These are phyloP conservation scores for Fusarium illudens DNA, from an alignment of 2,329 filamentous ascomycete genomes.

Conservation along the genomic window DNA sequence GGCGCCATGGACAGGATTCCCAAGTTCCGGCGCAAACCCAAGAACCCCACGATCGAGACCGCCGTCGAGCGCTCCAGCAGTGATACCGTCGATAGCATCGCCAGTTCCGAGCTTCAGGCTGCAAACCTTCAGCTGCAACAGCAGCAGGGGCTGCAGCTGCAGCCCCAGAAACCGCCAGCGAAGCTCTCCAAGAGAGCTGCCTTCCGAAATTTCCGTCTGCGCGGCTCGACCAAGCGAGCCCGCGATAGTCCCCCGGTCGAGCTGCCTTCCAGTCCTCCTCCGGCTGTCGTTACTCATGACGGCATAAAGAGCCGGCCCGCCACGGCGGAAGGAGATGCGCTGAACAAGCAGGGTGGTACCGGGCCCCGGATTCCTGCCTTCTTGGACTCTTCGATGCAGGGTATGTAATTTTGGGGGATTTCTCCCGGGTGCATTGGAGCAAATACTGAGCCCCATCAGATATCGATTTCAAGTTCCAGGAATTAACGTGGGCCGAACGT, in stretches of 20 bases:
- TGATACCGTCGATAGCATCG: slow-evolving; percentile 41
- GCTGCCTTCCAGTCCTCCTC: slow-evolving; percentile 42
- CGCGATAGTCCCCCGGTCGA: slow-evolving; percentile 52
- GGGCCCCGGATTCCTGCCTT: slow-evolving; percentile 50
- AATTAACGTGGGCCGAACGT: slow-evolving; percentile 63
- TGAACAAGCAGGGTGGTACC: slow-evolving; percentile 22
- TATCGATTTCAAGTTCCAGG: slow-evolving; percentile 60
- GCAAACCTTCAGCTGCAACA: slow-evolving; percentile 34
- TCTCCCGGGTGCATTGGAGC: not conserved
- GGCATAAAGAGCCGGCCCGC: slow-evolving; percentile 42
- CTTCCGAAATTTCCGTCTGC: slow-evolving; percentile 57
- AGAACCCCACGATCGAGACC: slow-evolving; percentile 54
- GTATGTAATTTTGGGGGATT: slow-evolving; percentile 39
- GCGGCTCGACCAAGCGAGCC: slow-evolving; percentile 57
- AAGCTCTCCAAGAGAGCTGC: slow-evolving; percentile 49
- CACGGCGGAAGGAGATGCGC: slow-evolving; percentile 29
- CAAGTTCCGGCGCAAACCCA: slow-evolving; percentile 55
- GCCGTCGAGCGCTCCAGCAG: slow-evolving; percentile 47
- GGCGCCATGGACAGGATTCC: slow-evolving; percentile 53
- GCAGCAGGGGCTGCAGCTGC: slow-evolving; percentile 22
- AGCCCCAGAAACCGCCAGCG: slow-evolving; percentile 25
- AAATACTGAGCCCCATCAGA: slow-evolving; percentile 46
- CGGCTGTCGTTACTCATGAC: slow-evolving; percentile 50
- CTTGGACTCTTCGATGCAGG: slow-evolving; percentile 48
- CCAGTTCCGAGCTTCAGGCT: slow-evolving; percentile 39